Evolutionary conservation across 1,284 basidiomycete genomes (phyloP), one percentile per base, ranked within the genome.

Genomic region (Quambalaria eucalypti): DNA sequence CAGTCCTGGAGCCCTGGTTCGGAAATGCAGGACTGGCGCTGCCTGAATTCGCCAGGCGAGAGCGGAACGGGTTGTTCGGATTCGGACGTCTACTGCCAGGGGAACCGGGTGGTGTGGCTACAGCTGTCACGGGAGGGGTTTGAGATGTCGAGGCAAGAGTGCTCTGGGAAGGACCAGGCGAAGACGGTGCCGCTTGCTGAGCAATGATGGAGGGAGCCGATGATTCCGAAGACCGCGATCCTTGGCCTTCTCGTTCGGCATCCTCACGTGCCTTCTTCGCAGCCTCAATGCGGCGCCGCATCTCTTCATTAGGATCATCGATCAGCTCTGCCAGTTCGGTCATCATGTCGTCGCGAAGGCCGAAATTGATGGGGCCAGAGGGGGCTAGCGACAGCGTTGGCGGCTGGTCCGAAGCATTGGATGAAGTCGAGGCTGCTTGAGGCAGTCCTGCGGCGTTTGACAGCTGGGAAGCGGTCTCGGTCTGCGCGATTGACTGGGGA

Each of bases 251-350:
- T 25, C 21, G 16, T 46, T 6, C 19, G 16, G 21, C 2, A 12
- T 5, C 21, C 25, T 46, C 42, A 14, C 29, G 9, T 44, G 25
- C 31, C 50, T 31, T 19, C 38, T n/a, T 51, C 33, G 28, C 28
- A 26, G n/a, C 28, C 12, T 14, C 31, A 23, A 53, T 46, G 10
- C 42, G 36, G 12, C 16, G 42, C 42, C 25, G 26, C 28, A 21
- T 31, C 28, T 39, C 38, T 19, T 42, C 51, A 3, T 26, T 47
- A 53, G 40, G 50, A 5, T 55, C 68, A 7, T 69, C 68, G 21
- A 69, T 62, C 10, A 69, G 48, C 51, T 69, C 68, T 23, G 64
- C 54, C 23, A 69, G 55, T 54, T 69, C 68, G 44, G 65, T 62
- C 51, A 69, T 58, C 44, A 57, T 66, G n/a, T 50, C 57, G 19